phyloP scores from a whole-genome alignment of 2,329 filamentous ascomycete genomes.

The Dactylonectria macrodidyma region DNA sequence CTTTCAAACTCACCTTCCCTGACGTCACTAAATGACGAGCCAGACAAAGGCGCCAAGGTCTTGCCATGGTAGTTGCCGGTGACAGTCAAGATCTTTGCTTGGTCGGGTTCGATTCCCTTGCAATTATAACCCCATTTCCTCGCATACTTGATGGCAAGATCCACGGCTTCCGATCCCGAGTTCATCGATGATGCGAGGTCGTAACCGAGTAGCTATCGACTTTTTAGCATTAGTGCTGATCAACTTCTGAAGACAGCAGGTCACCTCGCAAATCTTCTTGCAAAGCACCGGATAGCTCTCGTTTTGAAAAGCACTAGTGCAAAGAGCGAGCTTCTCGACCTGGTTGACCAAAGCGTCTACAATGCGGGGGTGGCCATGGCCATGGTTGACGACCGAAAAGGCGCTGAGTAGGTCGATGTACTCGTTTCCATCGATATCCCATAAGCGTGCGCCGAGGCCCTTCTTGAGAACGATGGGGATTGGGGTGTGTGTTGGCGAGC shows the following conservation, averaged over 20 bases:
- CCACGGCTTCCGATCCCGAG: conserved; percentile 21
- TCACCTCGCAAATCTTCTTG: too few relatives aligned
- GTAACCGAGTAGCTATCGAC: too few relatives aligned
- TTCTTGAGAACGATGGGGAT: too few relatives aligned
- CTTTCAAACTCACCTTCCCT: too few relatives aligned
- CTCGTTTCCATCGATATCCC: conserved; percentile 27
- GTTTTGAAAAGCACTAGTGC: conserved; percentile 22
- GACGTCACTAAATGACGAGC: not conserved
- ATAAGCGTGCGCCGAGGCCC: too few relatives aligned
- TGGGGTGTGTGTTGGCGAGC: too few relatives aligned
- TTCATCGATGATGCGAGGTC: conserved; percentile 28
- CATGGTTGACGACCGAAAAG: conserved; percentile 28
- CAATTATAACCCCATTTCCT: conserved; percentile 33
- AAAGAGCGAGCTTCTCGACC: conserved; percentile 22
- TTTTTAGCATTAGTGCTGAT: too few relatives aligned
- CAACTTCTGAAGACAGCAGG: too few relatives aligned
- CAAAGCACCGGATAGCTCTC: too few relatives aligned
- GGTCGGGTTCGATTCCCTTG: conserved; percentile 20
- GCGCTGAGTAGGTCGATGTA: conserved; percentile 34
- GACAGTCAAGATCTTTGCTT: conserved; percentile 22
- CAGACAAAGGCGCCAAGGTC: conserved; percentile 29
- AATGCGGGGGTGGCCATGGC: conserved; percentile 27
- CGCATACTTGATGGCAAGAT: conserved; percentile 33
- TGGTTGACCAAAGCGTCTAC: conserved; percentile 23
- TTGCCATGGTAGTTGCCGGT: conserved; percentile 29